These are phyloP conservation scores for Tricholoma bakamatsutake DNA, from an alignment of 768 basidiomycete genomes.

Conservation along the genomic window DNA sequence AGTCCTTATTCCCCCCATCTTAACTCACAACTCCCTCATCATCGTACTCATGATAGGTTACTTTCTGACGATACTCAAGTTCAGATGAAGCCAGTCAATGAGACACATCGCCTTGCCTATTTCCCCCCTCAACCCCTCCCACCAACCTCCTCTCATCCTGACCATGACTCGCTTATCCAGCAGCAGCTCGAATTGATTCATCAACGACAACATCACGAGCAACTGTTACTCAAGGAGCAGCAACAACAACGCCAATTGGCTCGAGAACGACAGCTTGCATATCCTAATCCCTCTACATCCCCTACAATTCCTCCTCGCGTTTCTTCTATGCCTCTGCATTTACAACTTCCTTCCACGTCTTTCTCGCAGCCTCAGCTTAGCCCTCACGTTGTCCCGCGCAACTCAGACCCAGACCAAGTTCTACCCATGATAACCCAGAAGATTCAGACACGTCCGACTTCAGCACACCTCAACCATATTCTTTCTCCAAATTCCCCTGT, in stretches of 20 bases:
- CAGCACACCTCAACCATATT: slow-evolving; percentile 11
- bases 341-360: slow-evolving; percentile 8
- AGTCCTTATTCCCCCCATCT: slow-evolving; percentile 8
- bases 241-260: slow-evolving; percentile 17
- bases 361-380: slow-evolving; percentile 9
- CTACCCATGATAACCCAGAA: neutral
- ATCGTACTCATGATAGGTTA: slow-evolving; percentile 5
- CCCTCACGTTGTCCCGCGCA: slow-evolving; percentile 7
- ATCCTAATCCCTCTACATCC: slow-evolving; percentile 3
- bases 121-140: slow-evolving; percentile 6
- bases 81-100: slow-evolving; percentile 5
- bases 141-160: slow-evolving; percentile 5
- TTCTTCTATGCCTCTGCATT: slow-evolving; percentile 12
- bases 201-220: slow-evolving; percentile 21
- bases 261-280: slow-evolving; percentile 19
- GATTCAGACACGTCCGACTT: neutral
- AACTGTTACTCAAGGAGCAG: slow-evolving; percentile 18
- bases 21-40: slow-evolving; percentile 1
- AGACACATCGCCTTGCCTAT: slow-evolving; percentile 12
- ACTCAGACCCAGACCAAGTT: slow-evolving; percentile 13
- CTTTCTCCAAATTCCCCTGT: slow-evolving; percentile 7
- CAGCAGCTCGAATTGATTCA: slow-evolving; percentile 20
- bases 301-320: slow-evolving; percentile 7
- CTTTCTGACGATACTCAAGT: slow-evolving; percentile 8
- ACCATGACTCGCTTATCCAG: slow-evolving; percentile 17